Evolutionary conservation across 2,329 filamentous ascomycete species (phyloP), one percentile per base, ranked within the genome.

Genomic region (Chrysoporthe cubensis): DNA sequence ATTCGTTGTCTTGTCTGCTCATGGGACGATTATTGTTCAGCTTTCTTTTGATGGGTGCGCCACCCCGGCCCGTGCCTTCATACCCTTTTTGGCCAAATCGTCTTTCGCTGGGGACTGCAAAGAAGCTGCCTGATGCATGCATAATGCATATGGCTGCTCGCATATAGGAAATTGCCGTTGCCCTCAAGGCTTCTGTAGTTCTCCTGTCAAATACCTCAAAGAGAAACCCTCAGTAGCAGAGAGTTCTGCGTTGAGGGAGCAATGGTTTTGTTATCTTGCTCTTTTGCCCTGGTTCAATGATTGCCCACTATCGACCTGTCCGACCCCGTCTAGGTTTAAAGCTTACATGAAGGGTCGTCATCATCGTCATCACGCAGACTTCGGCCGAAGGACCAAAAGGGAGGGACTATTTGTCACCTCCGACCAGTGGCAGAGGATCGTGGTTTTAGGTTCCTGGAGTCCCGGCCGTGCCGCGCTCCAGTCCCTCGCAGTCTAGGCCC

Each of bases 281-380:
- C 40, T 32, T 61, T 60, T 40, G 7, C 54, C 9, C 54, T 57
- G 58, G 56, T 59, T 40, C 62, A 64, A 63, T 32, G 26, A 40
- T 34, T n/a, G 43, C 14, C 43, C 42, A 65, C 60, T 13, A 64
- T 60, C 44, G 21, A 37, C 26, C 59, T 40, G 32, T 54, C 64
- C 54, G 34, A 32, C 50, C 54, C 58, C 37, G 16, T 43, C 46
- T 56, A n/a, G 40, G n/a, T 13, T 52, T 43, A 32, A 16, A 16
- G 63, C 18, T 63, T 60, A 60, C 57, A 57, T 34, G 40, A 11
- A 43, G 48, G 46, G 46, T 61, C 44, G 66, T 66, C 44, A 69
- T 66, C 57, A 14, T 26, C 40, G 59, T 43, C 60, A 64, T 63
- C 34, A 46, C 32, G 21, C 42, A 48, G 34, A 14, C 26, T 50